Evolutionary conservation across 345 rosid genomes (phyloP).

Genomic region (Brassica nigra): DNA sequence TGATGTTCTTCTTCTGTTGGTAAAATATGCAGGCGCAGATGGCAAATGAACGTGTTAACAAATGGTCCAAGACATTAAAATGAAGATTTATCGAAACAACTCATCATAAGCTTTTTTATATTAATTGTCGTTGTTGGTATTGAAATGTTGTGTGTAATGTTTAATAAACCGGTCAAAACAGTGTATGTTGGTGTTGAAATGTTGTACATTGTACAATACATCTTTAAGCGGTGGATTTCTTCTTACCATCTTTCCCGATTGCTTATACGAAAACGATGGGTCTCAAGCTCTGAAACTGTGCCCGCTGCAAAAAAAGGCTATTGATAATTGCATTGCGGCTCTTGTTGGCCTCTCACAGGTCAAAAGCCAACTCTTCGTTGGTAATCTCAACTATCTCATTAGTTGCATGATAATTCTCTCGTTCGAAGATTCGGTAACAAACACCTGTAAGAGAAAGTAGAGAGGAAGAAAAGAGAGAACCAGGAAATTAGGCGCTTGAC

Average conservation of each 20-base stretch:
- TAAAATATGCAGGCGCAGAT: slow-evolving; percentile 63
- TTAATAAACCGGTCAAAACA: background rate
- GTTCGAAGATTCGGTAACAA: background rate
- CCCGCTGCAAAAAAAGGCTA: background rate
- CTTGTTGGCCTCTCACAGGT: background rate
- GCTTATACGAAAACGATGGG: too few relatives aligned
- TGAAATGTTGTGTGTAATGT: background rate
- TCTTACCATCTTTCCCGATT: too few relatives aligned
- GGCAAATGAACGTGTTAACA: slow-evolving; percentile 56
- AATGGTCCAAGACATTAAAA: slow-evolving; percentile 49
- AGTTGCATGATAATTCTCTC: background rate
- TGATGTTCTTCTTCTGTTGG: background rate
- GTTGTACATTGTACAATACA: background rate
- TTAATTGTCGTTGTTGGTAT: background rate
- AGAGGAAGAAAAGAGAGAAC: too few relatives aligned
- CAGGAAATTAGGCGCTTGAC: too few relatives aligned
- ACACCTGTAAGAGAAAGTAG: background rate
- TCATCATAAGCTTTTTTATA: background rate
- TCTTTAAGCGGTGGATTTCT: background rate
- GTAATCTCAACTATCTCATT: background rate
- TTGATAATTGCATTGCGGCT: background rate
- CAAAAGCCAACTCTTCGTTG: background rate
- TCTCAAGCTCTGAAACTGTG: background rate
- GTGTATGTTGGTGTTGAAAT: background rate
- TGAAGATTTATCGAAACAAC: background rate